Evolutionary conservation across 352 stramenopile species (phyloP).

Genomic region (Phytophthora pisi): DNA sequence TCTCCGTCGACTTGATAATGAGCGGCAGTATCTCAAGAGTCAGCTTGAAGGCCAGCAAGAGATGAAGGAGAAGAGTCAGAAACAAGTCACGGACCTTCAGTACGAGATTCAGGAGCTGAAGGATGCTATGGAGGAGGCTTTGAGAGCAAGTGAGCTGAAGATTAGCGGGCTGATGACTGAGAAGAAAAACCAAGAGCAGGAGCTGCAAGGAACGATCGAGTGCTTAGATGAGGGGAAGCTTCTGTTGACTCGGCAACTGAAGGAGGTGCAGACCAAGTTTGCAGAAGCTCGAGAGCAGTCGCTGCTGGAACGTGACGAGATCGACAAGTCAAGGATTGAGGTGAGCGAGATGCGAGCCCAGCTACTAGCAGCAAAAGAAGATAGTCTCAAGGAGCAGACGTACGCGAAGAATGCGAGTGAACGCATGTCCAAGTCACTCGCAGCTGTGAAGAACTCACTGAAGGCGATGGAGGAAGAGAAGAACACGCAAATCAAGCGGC

Average conservation of each 20-base stretch:
- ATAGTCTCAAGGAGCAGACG: constrained; percentile 60
- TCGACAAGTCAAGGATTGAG: constrained; percentile 61
- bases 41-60: constrained; percentile 67
- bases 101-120: constrained; percentile 52
- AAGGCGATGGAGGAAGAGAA: constrained; percentile 75
- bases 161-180: constrained; percentile 39
- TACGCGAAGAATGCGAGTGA: constrained; percentile 58
- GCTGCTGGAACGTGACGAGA: constrained; percentile 64
- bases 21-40: constrained; percentile 84
- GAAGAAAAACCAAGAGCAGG: constrained; percentile 43
- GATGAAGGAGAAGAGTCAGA: constrained; percentile 49
- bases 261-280: constrained; percentile 68
- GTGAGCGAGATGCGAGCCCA: constrained; percentile 52
- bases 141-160: constrained; percentile 45
- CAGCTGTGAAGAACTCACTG: constrained; percentile 63
- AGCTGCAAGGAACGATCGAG: constrained; percentile 42
- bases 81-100: constrained; percentile 46
- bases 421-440: constrained; percentile 60
- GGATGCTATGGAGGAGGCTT: constrained; percentile 41
- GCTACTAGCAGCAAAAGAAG: constrained; percentile 52
- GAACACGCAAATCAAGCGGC: constrained; percentile 47
- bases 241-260: constrained; percentile 55
- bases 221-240: constrained; percentile 62
- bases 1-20: constrained; percentile 74
- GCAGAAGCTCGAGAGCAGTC: constrained; percentile 59